Base-by-base conservation (phyloP, 2,329 filamentous ascomycete species). In the Zopfia rhizophila region DNA sequence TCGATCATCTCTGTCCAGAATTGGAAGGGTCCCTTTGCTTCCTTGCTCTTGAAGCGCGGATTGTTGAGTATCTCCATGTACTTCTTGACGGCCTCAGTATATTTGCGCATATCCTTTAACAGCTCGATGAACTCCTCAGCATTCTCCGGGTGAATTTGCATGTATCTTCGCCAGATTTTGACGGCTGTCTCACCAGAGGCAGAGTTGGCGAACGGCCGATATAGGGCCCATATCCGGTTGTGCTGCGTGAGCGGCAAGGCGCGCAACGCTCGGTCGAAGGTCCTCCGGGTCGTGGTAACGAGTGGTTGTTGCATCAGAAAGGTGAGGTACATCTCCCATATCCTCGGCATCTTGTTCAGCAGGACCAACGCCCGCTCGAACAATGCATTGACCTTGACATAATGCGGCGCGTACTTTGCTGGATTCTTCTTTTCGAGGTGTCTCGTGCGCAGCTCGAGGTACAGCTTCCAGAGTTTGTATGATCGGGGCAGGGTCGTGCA, bases 381-480 rank as follows among this genome's bases (percentile, higher is more conserved):
- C 28, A 97, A 84, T 41, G 90, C 82, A 70, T 99, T 99, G 69
- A 97, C 91, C 74, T 97, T 99, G 66, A 86, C 83, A 74, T 88
- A 97, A 66, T 99, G 92, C 48, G 83, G 77, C 39, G 85, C 84
- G 70, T 89, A 91, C 45, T 86, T 82, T 44, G 90, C 89, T 10
- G 93, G 86, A 70, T 96, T 97, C 59, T 93, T 84, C 66, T 87
- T 88, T 51, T 85, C 80, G 49, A 96, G 80, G 72, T 96, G 91
- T 61, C 88, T 89, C 44, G 84, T 86, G 61, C 94, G 85, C 59
- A 97, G 88, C 56, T 86, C 83, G 56, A 99, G 84, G 73, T 97
- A 99, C 84, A 96, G 86, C 76, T 96, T 97, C 94, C 94, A 99
- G 36, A 99, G 80, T 77, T 99, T 99, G 78, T 96, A 99, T 19